Percentiles rank a stretch among this genome's conserved stretches.
Conservation (phyloP, 2,329 filamentous ascomycete species). For the Pestalotiopsis sp. region DNA sequence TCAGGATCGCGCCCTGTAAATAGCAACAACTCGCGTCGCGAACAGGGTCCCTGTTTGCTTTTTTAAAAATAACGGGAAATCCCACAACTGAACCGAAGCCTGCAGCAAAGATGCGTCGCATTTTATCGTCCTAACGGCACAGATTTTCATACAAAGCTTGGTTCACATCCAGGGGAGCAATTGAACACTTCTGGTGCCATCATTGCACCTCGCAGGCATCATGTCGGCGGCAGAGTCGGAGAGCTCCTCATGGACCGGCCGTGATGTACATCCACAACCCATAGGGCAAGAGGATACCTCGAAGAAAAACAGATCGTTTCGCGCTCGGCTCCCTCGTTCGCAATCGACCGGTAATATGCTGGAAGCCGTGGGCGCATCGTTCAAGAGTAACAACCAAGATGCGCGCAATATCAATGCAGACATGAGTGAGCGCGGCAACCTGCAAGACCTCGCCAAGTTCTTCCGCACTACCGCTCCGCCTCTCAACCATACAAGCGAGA, state of each 20-base stretch:
- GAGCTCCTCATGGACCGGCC: not conserved
- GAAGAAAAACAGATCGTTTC: slow-evolving; percentile 10
- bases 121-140: not conserved
- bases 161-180: not conserved
- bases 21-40: not conserved
- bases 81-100: not conserved
- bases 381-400: slow-evolving; percentile 13
- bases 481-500: slow-evolving; percentile 19
- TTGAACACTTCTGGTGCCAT: not conserved
- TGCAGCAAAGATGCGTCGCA: not conserved
- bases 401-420: slow-evolving; percentile 20
- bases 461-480: slow-evolving; percentile 25
- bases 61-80: not conserved
- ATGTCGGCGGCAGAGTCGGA: not conserved
- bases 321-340: slow-evolving; percentile 25
- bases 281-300: slow-evolving; percentile 2
- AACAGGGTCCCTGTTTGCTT: not conserved
- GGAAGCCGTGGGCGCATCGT: slow-evolving; percentile 15
- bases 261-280: not conserved
- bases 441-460: slow-evolving; percentile 25
- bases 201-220: not conserved
- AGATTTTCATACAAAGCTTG: not conserved
- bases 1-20: not conserved
- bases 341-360: slow-evolving; percentile 30
- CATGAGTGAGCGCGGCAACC: slow-evolving; percentile 10